Base-by-base conservation (phyloP, 306 rosid genomes). In the Coriaria nepalensis region DNA sequence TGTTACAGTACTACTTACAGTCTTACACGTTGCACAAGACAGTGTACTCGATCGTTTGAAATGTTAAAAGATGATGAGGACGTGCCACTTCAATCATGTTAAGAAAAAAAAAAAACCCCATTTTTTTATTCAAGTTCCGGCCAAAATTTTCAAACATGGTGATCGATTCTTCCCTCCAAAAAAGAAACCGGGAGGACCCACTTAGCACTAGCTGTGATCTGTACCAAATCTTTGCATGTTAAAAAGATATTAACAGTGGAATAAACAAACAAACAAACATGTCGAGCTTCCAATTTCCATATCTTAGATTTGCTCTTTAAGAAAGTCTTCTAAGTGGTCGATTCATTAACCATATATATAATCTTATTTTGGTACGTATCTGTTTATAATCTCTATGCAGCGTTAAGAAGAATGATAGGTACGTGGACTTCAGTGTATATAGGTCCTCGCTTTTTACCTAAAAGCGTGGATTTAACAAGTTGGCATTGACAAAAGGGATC, bases 381-480 rank as follows among this genome's bases (percentile, higher is more conserved):
- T 3, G 29, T 37, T 13, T 50, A 56, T 45, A 33, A 53, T 59
- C 55, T 52, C 60, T 45, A 6, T 20, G 45, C 11, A 47, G 61
- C 39, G 35, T 66, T 45, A 57, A 35, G 40, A 65, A 68, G 71
- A 58, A 55, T 60, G 50, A 49, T 74, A 65, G 79, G 68, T 68
- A 71, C 78, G 86, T 84, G 93, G 95, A 84, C 90, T 81, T 88
- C 90, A 81, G 84, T 64, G 93, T 78, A 68, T 64, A 43, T 51
- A 56, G 76, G 63, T 75, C 54, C 49, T 54, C 55, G 47, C 90
- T 81, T 84, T 84, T 78, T 81, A 81, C 92, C 86, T 70, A 90
- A 90, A 83, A 74, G 78, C 67, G 65, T 33, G 20, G 57, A 62
- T 70, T 75, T 63, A 41, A 58, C 59, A 40, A 46, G 63, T 45